These are phyloP conservation scores for Suillus clintonianus DNA, from an alignment of 768 basidiomycete genomes.

Conservation along the genomic window DNA sequence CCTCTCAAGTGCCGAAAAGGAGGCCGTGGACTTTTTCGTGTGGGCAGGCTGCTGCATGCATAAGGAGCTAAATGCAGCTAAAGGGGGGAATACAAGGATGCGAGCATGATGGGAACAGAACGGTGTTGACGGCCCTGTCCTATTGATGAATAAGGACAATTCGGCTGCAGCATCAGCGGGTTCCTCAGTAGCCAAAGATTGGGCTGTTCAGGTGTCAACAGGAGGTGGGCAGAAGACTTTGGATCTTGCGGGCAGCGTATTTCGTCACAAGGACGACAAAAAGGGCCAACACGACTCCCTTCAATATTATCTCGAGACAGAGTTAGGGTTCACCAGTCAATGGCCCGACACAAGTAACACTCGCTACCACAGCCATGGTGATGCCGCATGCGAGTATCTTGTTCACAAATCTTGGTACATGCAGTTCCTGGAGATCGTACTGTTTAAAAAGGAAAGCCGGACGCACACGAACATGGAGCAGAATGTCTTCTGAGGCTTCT, in stretches of 20 bases:
- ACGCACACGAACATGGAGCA: conserved; percentile 37
- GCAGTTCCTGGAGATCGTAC: conserved; percentile 28
- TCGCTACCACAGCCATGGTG: conserved; percentile 22
- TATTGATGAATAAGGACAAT: conserved; percentile 33
- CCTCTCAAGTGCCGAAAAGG: conserved; percentile 15
- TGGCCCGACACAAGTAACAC: conserved; percentile 42
- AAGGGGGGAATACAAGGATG: conserved; percentile 32
- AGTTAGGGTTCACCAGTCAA: conserved; percentile 18
- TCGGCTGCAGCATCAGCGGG: conserved; percentile 18
- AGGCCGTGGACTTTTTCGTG: conserved; percentile 29
- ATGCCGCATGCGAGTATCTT: conserved; percentile 22
- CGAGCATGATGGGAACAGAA: conserved; percentile 23
- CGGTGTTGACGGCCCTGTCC: conserved; percentile 20
- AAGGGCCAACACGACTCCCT: conserved; percentile 22
- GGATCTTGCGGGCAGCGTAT: conserved; percentile 30
- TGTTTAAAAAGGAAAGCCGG: conserved; percentile 29
- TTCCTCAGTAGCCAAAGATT: conserved; percentile 9
- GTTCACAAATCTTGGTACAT: conserved; percentile 26
- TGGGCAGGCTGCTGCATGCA: conserved; percentile 42
- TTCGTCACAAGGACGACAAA: conserved; percentile 31
- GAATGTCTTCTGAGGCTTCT: conserved; percentile 29
- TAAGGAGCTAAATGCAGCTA: conserved; percentile 38
- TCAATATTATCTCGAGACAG: conserved; percentile 20
- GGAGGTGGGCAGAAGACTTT: conserved; percentile 31
- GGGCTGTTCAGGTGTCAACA: conserved; percentile 16